Base-by-base conservation (phyloP, 2,329 filamentous ascomycete genomes). In the Pochonia chlamydosporia region DNA sequence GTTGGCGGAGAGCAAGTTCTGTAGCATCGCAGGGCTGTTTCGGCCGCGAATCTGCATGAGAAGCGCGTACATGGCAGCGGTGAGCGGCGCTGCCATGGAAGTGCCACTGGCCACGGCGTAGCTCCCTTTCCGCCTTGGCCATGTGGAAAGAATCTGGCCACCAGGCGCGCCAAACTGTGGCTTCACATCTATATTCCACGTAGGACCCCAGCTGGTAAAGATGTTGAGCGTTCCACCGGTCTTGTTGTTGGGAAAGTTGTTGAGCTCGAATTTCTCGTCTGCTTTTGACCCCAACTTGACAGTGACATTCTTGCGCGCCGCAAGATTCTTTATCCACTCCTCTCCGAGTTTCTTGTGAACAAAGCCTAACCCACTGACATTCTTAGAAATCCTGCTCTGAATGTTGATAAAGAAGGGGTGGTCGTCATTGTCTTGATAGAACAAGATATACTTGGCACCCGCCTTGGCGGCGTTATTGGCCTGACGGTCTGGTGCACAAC, bases 391-490 rank as follows among this genome's bases (percentile, higher is more conserved):
- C 8, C 13, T 10, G 21, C 11, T 21, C 21, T 31, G n/a, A 6
- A 30, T 1, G 16, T 14, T 20, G 18, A 40, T 3, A 3, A n/a
- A 20, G 8, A 56, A 52, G 5, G 59, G 54, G 3, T 69, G 63
- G 11, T 63, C 66, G 6, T 55, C 53, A 23, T 48, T 52, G 52
- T 76, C 78, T 69, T 84, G 83, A 63, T 84, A 85, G 56, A 82
- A 67, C 54, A 85, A 63, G 45, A 85, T 63, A 53, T 83, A 82
- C 56, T 75, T 73, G 43, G 78, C 81, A 8, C 81, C 81, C 39
- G 70, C 70, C 5, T 4, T 64, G 20, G 49, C 45, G 16, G 40
- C 43, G 24, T 49, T 43, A 1, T 16, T 20, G 5, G 31, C 43
- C 28, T 47, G 46, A 20, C 24, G 24, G 3, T 9, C 13, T 8